Evolutionary conservation across 306 rosid species (phyloP).

Genomic region (Rosa lucieae): DNA sequence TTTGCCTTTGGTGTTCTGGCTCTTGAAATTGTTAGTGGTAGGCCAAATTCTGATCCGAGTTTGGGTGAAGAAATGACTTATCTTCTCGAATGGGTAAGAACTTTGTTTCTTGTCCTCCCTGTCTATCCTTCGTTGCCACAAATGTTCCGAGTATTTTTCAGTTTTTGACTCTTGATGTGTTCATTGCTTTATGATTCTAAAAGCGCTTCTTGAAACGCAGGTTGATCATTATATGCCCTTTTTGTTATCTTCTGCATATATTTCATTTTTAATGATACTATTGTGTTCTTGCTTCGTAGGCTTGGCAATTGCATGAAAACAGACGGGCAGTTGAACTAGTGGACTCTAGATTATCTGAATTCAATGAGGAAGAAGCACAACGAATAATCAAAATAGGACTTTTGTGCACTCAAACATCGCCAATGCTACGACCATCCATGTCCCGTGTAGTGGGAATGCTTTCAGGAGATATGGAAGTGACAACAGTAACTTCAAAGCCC

Average conservation of each 20-base stretch:
- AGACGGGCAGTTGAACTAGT: slow-evolving; percentile 38
- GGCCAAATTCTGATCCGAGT: slow-evolving; percentile 60
- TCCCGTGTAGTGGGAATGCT: slow-evolving; percentile 78
- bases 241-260: neutral
- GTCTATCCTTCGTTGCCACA: neutral
- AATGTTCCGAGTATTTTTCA: neutral
- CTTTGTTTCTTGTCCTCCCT: neutral
- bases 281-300: slow-evolving; percentile 34
- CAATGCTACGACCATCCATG: slow-evolving; percentile 60
- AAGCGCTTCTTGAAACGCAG: neutral
- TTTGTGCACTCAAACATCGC: slow-evolving; percentile 70
- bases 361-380: slow-evolving; percentile 49
- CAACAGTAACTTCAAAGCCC: slow-evolving; percentile 50
- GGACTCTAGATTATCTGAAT: slow-evolving; percentile 44
- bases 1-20: slow-evolving; percentile 90
- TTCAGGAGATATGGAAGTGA: slow-evolving; percentile 60
- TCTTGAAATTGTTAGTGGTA: slow-evolving; percentile 70
- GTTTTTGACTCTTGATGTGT: neutral
- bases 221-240: neutral
- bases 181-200: neutral
- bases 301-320: slow-evolving; percentile 63
- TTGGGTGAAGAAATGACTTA: slow-evolving; percentile 56
- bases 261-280: neutral
- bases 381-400: slow-evolving; percentile 53
- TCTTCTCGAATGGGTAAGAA: slow-evolving; percentile 76